Evolutionary conservation across 805 yeast genomes (phyloP).

Genomic region (Candida hungchunana): DNA sequence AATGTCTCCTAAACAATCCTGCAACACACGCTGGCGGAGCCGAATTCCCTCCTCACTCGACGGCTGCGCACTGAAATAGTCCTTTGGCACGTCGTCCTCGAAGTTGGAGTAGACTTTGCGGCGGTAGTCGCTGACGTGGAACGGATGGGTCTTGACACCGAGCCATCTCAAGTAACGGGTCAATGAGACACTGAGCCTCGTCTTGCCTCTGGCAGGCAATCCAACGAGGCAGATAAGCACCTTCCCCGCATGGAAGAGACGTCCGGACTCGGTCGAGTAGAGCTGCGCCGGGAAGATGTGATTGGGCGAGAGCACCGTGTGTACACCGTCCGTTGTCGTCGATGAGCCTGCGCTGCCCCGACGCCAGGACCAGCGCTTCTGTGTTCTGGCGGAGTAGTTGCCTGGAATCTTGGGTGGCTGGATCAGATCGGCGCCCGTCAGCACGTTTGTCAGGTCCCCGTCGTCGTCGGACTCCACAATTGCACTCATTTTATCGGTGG

Average conservation of each 20-base stretch:
- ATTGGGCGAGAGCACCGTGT: conserved; percentile 52
- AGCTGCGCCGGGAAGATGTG: conserved; percentile 88
- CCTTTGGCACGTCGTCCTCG: conserved; percentile 54
- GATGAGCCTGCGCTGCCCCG: conserved; percentile 15
- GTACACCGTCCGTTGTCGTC: conserved; percentile 54
- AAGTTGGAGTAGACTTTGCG: conserved; percentile 38
- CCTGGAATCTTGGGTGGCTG: conserved; percentile 44
- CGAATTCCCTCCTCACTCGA: conserved; percentile 42
- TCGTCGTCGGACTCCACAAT: conserved; percentile 31
- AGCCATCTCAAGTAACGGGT: conserved; percentile 94
- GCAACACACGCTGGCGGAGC: conserved; percentile 54
- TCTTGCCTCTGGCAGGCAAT: conserved; percentile 93
- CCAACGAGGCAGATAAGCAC: conserved; percentile 87
- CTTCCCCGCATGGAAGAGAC: conserved; percentile 93
- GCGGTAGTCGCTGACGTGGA: conserved; percentile 90
- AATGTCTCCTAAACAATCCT: conserved; percentile 67
- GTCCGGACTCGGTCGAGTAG: conserved; percentile 88
- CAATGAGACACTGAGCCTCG: conserved; percentile 85
- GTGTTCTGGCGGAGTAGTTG: conserved; percentile 52
- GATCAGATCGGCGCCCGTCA: conserved; percentile 28
- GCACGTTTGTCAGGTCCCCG: conserved; percentile 15
- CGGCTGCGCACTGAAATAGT: conserved; percentile 60
- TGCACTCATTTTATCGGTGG: conserved; percentile 26
- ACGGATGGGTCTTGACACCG: conserved; percentile 88
- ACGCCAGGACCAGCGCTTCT: conserved; percentile 42